phyloP scores from a whole-genome alignment of 164 flowering plant species.

The Santalum album region DNA sequence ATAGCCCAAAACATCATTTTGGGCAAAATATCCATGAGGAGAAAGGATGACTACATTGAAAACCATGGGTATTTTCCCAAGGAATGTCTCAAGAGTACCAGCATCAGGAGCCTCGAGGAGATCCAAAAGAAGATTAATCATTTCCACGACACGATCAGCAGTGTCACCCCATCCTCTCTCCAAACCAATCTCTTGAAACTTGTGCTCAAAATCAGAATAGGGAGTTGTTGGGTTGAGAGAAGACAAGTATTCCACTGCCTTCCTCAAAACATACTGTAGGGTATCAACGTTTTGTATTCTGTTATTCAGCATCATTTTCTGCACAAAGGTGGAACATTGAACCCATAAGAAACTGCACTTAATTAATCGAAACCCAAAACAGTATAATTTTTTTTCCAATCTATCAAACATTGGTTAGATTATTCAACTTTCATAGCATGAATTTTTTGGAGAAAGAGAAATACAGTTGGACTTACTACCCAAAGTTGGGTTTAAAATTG shows the following conservation, averaged over 20 bases:
- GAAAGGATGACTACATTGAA: constrained; percentile 1
- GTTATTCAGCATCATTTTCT: constrained; percentile 42
- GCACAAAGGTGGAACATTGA: too few relatives aligned
- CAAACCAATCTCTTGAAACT: constrained; percentile 56
- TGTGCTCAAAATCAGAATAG: constrained; percentile 30
- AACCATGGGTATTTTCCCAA: background rate
- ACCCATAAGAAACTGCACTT: background rate
- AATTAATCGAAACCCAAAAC: background rate
- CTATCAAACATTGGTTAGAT: too few relatives aligned
- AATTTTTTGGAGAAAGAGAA: too few relatives aligned
- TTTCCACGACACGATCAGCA: constrained; percentile 27
- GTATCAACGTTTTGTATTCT: constrained; percentile 9
- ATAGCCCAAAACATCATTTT: background rate
- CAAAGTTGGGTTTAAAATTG: too few relatives aligned
- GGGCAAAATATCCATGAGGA: constrained; percentile 3
- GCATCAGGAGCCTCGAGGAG: constrained; percentile 3
- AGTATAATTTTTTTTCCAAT: too few relatives aligned
- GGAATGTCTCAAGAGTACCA: constrained; percentile 2
- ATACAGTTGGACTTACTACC: too few relatives aligned
- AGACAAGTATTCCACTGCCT: constrained; percentile 34
- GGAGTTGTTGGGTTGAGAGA: constrained; percentile 29
- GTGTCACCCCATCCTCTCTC: constrained; percentile 74
- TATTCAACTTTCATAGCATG: too few relatives aligned
- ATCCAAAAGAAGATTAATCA: constrained; percentile 1
- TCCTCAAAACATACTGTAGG: constrained; percentile 30